Conservation (phyloP, 306 rosid species). For the Morella rubra region DNA sequence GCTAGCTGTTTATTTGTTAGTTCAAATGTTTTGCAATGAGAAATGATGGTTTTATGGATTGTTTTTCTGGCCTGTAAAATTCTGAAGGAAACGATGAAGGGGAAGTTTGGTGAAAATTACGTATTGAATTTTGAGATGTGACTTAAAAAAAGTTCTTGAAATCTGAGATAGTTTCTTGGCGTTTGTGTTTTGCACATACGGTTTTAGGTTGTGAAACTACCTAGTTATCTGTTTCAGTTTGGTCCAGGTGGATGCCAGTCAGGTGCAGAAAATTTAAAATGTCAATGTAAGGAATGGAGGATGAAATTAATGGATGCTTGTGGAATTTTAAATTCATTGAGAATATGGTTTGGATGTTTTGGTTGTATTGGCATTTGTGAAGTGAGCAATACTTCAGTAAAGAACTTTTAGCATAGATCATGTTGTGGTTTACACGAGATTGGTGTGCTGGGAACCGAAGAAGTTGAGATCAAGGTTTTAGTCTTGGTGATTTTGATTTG, state of each 20-base stretch:
- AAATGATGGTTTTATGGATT: slow-evolving; percentile 6
- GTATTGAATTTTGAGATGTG: not conserved
- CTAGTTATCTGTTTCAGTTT: not conserved
- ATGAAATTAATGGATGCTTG: not conserved
- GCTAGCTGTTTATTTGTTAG: not conserved
- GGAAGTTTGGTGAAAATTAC: not conserved
- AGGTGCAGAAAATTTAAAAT: not conserved
- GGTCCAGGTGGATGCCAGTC: not conserved
- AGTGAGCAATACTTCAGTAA: not conserved
- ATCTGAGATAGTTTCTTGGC: not conserved
- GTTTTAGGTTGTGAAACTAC: not conserved
- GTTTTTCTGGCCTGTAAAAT: not conserved
- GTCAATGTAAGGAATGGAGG: not conserved
- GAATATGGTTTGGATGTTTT: not conserved
- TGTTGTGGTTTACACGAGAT: not conserved
- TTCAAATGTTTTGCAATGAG: not conserved
- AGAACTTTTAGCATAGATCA: not conserved
- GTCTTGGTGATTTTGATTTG: not conserved
- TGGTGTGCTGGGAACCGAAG: not conserved
- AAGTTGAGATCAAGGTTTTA: not conserved
- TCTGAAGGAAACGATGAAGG: not conserved
- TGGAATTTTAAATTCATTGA: not conserved
- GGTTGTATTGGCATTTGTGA: not conserved
- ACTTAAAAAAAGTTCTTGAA: not conserved
- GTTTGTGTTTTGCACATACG: not conserved